Base-by-base conservation (phyloP, 371 early-diverging fungal species). In the Mucor lusitanicus region DNA sequence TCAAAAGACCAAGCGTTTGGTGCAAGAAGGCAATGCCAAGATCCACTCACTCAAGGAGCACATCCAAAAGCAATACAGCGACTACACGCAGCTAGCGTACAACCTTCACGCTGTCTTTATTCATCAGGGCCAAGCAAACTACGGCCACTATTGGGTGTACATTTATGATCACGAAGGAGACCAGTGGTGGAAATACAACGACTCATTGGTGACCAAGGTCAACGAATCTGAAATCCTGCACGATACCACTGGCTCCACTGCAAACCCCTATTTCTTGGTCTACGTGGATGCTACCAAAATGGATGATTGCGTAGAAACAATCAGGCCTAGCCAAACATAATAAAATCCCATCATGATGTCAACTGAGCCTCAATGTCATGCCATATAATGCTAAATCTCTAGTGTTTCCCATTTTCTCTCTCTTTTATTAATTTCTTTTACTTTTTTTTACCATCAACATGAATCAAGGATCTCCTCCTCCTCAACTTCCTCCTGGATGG, bases 111-210 rank as follows among this genome's bases (percentile, higher is more conserved):
- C 92, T 4, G 92, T 92, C 6, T 89, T 90, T 71, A 83, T 90
- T 35, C 91, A 89, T 71, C 84, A 85, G 72, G 88, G 88, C 48
- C 83, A 87, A 68, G 90, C 94, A 15, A 85, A 87, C 40, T 94
- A 87, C 82, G 97, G 95, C 1, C 97, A 96, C 70, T 96, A 96
- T 68, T 95, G 94, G 92, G 86, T 92, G 7, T 94, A 92, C 64
- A 86, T 96, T 23, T 80, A 85, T 6, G 93, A 96, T 67, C 82
- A 82, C 30, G 76, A 78, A 28, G 55, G 75, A 19, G 67, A 83
- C 7, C 83, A 89, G 55, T 96, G 96, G 95, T 82, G 93, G 69
- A 91, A 91, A 63, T 95, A 90, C 66, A 94, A 95, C 70, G 96
- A 96, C 65, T 87, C 90, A 3, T 12, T 71, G 12, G 91, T 95